A percentile compares a stretch with the other conserved stretches of the same genome.
These are phyloP conservation scores for Uncinocarpus reesii DNA, from an alignment of 2,329 filamentous ascomycete genomes.

Conservation along the genomic window DNA sequence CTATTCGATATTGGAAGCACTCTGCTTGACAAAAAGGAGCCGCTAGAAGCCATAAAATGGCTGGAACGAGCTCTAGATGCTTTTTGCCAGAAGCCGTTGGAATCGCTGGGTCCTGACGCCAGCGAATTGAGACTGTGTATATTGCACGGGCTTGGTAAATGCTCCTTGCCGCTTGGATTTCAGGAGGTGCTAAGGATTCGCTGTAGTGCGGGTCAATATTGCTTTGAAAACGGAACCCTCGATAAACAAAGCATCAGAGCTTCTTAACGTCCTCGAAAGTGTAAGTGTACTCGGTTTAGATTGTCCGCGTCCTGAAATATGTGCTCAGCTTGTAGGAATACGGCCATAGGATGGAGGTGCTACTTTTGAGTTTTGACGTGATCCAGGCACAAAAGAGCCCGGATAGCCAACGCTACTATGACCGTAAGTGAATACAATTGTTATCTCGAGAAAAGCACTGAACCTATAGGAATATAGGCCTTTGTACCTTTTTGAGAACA, in stretches of 20 bases:
- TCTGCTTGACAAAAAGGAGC: constrained; percentile 44
- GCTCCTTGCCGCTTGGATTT: constrained; percentile 21
- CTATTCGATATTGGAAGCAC: constrained; percentile 63
- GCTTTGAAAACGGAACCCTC: constrained; percentile 35
- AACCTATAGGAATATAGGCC: constrained; percentile 28
- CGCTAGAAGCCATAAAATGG: constrained; percentile 57
- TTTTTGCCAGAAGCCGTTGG: constrained; percentile 39
- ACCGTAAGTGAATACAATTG: constrained; percentile 25
- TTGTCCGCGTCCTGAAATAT: not conserved
- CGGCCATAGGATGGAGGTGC: constrained; percentile 54
- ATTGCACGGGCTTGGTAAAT: constrained; percentile 52
- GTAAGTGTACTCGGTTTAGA: constrained; percentile 13
- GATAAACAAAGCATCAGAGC: constrained; percentile 44
- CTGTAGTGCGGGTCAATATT: constrained; percentile 23
- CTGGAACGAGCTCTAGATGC: constrained; percentile 55
- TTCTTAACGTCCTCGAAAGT: constrained; percentile 49
- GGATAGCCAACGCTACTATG: constrained; percentile 33
- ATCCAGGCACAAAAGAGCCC: constrained; percentile 35
- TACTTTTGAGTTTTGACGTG: constrained; percentile 59
- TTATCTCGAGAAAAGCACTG: not conserved
- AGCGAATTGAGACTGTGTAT: constrained; percentile 57
- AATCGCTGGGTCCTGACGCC: constrained; percentile 48
- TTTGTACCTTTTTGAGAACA: constrained; percentile 52
- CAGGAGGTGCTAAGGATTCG: not conserved
- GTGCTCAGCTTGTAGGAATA: constrained; percentile 38